phyloP scores from a whole-genome alignment of 2,329 filamentous ascomycete genomes.

The Fusarium burgessii region DNA sequence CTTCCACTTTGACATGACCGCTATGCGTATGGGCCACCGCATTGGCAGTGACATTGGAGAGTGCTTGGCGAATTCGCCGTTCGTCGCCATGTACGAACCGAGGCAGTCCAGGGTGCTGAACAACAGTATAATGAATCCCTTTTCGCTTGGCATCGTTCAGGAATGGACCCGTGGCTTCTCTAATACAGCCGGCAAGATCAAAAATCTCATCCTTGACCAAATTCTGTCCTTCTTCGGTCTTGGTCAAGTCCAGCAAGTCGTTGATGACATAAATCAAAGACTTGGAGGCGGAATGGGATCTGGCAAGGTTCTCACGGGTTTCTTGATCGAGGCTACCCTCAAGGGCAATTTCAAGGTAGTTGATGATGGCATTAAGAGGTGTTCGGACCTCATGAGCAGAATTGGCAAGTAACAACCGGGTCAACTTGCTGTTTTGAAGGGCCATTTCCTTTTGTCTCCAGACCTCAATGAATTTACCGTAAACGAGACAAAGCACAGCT shows the following conservation, averaged over 20 bases:
- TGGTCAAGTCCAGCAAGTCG: slow-evolving; percentile 88
- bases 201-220: slow-evolving; percentile 86
- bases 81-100: slow-evolving; percentile 81
- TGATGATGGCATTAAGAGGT: slow-evolving; percentile 92
- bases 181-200: slow-evolving; percentile 75
- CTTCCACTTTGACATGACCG: slow-evolving; percentile 78
- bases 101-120: slow-evolving; percentile 76
- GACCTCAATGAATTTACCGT: slow-evolving; percentile 90
- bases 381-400: slow-evolving; percentile 93
- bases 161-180: slow-evolving; percentile 83
- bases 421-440: slow-evolving; percentile 84
- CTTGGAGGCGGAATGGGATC: slow-evolving; percentile 91
- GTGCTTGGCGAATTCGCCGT: slow-evolving; percentile 81
- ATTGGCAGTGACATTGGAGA: slow-evolving; percentile 87
- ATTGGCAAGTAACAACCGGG: slow-evolving; percentile 82
- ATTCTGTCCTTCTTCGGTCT: slow-evolving; percentile 83
- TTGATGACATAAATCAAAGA: slow-evolving; percentile 96
- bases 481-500: slow-evolving; percentile 87
- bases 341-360: slow-evolving; percentile 90
- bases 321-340: slow-evolving; percentile 84
- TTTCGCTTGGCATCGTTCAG: slow-evolving; percentile 80
- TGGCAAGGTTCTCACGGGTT: slow-evolving; percentile 84
- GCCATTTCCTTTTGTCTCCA: slow-evolving; percentile 92
- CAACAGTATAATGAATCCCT: slow-evolving; percentile 75
- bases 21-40: slow-evolving; percentile 80